phyloP scores from a whole-genome alignment of 1,284 basidiomycete species.

The Leccinum subrobustum region DNA sequence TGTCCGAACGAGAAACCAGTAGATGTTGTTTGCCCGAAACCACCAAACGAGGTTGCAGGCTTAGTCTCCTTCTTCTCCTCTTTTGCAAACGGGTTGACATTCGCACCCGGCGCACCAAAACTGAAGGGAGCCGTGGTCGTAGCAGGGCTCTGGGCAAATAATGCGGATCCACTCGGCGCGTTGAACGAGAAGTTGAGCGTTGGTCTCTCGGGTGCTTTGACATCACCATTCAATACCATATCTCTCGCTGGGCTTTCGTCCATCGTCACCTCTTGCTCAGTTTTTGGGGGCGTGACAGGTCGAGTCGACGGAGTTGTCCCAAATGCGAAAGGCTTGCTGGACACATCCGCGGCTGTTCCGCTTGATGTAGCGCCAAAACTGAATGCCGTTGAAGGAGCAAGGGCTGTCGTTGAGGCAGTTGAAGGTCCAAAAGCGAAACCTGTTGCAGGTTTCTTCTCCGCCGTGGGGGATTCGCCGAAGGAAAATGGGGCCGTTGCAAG shows the following conservation, averaged over 20 bases:
- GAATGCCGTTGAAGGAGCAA: slow-evolving; percentile 32
- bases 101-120: slow-evolving; percentile 23
- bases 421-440: slow-evolving; percentile 34
- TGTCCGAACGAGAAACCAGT: slow-evolving; percentile 35
- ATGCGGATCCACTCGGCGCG: slow-evolving; percentile 32
- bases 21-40: slow-evolving; percentile 32
- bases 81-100: slow-evolving; percentile 33
- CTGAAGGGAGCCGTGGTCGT: slow-evolving; percentile 32
- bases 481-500: slow-evolving; percentile 27
- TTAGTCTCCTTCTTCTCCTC: slow-evolving; percentile 35
- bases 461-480: slow-evolving; percentile 25
- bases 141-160: slow-evolving; percentile 41
- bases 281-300: slow-evolving; percentile 56
- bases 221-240: slow-evolving; percentile 36
- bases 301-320: slow-evolving; percentile 28
- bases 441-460: slow-evolving; percentile 28
- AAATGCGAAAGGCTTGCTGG: slow-evolving; percentile 35
- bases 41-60: slow-evolving; percentile 24
- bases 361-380: slow-evolving; percentile 29
- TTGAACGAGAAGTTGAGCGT: slow-evolving; percentile 47
- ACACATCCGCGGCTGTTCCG: slow-evolving; percentile 29
- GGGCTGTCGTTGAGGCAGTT: slow-evolving; percentile 20
- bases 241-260: slow-evolving; percentile 69
- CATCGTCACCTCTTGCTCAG: slow-evolving; percentile 61
- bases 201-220: slow-evolving; percentile 35